Evolutionary conservation across 441 rosid species (phyloP).

Genomic region (Erodium trifolium): DNA sequence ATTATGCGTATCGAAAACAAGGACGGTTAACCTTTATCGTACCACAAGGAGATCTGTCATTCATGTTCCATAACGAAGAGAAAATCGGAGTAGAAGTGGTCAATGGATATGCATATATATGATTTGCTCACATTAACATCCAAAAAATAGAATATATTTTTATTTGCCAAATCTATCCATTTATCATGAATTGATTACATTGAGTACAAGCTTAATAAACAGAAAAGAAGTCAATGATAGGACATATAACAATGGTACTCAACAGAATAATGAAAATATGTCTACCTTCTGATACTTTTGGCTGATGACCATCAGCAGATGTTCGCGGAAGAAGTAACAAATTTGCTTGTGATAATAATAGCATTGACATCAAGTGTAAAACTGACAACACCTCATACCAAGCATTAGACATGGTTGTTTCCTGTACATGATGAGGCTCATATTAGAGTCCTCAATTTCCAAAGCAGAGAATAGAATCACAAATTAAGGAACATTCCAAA

Average conservation of each 20-base stretch:
- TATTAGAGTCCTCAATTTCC: constrained; percentile 21
- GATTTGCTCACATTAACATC: not conserved
- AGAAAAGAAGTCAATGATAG: not conserved
- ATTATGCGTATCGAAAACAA: no score
- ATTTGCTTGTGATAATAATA: constrained; percentile 79
- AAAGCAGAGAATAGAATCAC: no score
- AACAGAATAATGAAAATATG: not conserved
- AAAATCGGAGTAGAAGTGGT: no score
- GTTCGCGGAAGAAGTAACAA: constrained; percentile 82
- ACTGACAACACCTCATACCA: constrained; percentile 96
- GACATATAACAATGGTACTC: not conserved
- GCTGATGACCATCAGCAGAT: constrained; percentile 64
- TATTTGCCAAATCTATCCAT: no score
- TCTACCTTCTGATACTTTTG: constrained; percentile 80
- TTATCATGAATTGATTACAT: not conserved
- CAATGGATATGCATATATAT: no score
- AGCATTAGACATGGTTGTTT: constrained; percentile 68
- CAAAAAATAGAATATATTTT: no score
- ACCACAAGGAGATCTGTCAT: no score
- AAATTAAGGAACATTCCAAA: no score
- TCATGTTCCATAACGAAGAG: no score
- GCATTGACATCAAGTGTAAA: constrained; percentile 95
- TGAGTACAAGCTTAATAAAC: not conserved
- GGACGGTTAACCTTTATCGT: no score
- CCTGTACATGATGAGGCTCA: constrained; percentile 43